These are phyloP conservation scores for Geranium brycei DNA, from an alignment of 345 rosid species.

Conservation along the genomic window DNA sequence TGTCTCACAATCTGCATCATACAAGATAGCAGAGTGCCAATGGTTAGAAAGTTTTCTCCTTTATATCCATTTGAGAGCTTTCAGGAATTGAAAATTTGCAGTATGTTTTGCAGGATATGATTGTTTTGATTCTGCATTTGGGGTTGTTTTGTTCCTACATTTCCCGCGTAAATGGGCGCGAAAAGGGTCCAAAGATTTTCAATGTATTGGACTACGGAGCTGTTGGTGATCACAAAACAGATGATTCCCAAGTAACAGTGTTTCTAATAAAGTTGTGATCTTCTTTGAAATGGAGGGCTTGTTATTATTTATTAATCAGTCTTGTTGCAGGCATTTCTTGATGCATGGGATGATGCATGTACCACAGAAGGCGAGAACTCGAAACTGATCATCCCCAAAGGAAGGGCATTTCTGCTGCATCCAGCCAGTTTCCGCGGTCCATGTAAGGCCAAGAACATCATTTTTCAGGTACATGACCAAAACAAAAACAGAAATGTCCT, in stretches of 20 bases:
- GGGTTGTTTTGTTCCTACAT: no score
- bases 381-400: conserved; percentile 12
- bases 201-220: conserved; percentile 21
- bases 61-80: no score
- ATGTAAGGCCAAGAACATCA: conserved; percentile 19
- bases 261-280: not conserved
- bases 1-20: no score
- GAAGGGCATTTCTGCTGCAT: conserved; percentile 17
- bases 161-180: no score
- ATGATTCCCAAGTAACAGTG: conserved; percentile 12
- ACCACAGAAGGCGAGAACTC: not conserved
- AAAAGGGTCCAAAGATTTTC: conserved; percentile 1
- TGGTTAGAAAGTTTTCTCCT: no score
- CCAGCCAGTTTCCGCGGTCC: conserved; percentile 20
- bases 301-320: not conserved
- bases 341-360: conserved; percentile 27
- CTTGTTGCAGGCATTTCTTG: conserved; percentile 21
- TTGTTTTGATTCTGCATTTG: no score
- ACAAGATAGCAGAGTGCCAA: no score
- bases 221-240: conserved; percentile 16
- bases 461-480: conserved; percentile 14
- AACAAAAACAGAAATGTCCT: not conserved
- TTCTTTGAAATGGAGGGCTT: not conserved
- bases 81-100: no score
- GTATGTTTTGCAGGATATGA: no score